phyloP scores from a whole-genome alignment of 371 early-diverging fungal species.

The Parasitella parasitica region DNA sequence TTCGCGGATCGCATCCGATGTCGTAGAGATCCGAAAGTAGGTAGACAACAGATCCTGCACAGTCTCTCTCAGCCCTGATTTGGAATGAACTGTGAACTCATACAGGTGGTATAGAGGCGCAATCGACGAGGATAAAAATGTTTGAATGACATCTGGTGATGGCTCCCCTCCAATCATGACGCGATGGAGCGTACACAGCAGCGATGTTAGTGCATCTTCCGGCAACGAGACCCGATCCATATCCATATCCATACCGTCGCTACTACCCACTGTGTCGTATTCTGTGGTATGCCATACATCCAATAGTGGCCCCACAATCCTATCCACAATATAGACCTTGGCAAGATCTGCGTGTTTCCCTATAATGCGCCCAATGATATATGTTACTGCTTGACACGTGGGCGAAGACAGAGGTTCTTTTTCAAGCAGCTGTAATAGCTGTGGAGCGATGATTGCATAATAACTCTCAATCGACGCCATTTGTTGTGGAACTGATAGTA shows the following conservation, averaged over 20 bases:
- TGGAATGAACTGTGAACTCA: slow-evolving; percentile 53
- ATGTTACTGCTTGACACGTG: slow-evolving; percentile 49
- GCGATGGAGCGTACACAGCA: slow-evolving; percentile 49
- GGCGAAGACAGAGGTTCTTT: slow-evolving; percentile 22
- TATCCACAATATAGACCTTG: slow-evolving; percentile 52
- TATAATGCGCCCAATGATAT: slow-evolving; percentile 56
- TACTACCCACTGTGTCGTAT: background rate
- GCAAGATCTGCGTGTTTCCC: slow-evolving; percentile 50
- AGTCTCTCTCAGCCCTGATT: slow-evolving; percentile 49
- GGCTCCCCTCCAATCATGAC: slow-evolving; percentile 69
- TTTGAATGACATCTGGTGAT: slow-evolving; percentile 55
- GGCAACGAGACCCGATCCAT: slow-evolving; percentile 40
- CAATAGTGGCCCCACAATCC: slow-evolving; percentile 46
- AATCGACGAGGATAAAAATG: slow-evolving; percentile 49
- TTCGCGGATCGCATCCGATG: slow-evolving; percentile 47
- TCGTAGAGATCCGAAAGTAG: slow-evolving; percentile 55
- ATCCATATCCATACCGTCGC: slow-evolving; percentile 22
- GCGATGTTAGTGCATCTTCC: slow-evolving; percentile 39
- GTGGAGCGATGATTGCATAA: slow-evolving; percentile 60
- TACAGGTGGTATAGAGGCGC: slow-evolving; percentile 63
- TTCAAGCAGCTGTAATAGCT: slow-evolving; percentile 37
- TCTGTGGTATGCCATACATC: slow-evolving; percentile 28
- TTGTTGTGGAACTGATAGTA: slow-evolving; percentile 67
- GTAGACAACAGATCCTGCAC: slow-evolving; percentile 51
- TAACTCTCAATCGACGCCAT: slow-evolving; percentile 62